Conservation (phyloP, 2,329 filamentous ascomycete species). For the Fusarium chaquense region DNA sequence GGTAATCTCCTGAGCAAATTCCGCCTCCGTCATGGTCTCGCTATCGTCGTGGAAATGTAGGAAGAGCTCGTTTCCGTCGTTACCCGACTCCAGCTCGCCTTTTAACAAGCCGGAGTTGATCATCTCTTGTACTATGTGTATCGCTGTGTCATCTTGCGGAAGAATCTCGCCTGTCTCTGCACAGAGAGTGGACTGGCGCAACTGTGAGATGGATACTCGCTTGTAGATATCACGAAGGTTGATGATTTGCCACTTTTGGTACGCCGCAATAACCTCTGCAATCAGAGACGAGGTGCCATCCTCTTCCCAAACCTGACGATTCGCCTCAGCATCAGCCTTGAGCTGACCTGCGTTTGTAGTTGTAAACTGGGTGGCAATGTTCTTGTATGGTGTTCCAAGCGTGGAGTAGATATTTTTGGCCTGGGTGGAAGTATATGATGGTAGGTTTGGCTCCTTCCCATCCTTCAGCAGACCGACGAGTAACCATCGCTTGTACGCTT, state of each 20-base stretch:
- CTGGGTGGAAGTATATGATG: conserved; percentile 65
- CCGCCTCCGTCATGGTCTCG: conserved; percentile 61
- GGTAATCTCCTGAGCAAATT: conserved; percentile 63
- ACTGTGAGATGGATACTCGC: conserved; percentile 66
- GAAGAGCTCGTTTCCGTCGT: conserved; percentile 58
- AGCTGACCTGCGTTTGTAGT: conserved; percentile 66
- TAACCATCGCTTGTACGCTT: conserved; percentile 93
- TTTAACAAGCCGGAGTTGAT: conserved; percentile 65
- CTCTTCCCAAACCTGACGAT: conserved; percentile 69
- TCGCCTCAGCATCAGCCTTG: conserved; percentile 71
- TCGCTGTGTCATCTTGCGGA: conserved; percentile 57
- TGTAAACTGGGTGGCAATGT: conserved; percentile 77
- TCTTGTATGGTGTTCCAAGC: conserved; percentile 76
- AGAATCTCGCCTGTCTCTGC: conserved; percentile 64
- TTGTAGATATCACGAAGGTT: conserved; percentile 79
- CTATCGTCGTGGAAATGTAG: conserved; percentile 63
- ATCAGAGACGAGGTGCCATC: conserved; percentile 82
- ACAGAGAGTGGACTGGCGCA: conserved; percentile 64
- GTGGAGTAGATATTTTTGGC: conserved; percentile 68
- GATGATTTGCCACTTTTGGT: conserved; percentile 80
- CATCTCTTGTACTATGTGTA: conserved; percentile 66
- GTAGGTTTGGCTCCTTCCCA: conserved; percentile 69
- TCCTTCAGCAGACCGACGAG: conserved; percentile 78
- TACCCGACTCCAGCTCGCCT: conserved; percentile 63
- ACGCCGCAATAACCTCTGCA: conserved; percentile 74